These are phyloP conservation scores for Trametes hirsuta DNA, from an alignment of 1,284 basidiomycete genomes.

Conservation along the genomic window DNA sequence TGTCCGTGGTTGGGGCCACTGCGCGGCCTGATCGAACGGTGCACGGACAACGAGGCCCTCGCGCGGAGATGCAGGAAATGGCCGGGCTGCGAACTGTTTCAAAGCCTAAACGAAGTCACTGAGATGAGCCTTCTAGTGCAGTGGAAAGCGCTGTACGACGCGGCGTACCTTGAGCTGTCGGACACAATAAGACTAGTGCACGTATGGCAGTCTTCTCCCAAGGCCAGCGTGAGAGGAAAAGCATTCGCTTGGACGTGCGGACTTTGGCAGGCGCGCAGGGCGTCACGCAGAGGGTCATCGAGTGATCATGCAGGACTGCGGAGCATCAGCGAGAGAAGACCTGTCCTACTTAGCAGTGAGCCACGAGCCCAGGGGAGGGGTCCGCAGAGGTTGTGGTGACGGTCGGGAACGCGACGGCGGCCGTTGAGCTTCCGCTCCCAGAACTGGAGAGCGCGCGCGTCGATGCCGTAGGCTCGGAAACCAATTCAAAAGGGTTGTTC, in stretches of 20 bases:
- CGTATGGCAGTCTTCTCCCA: conserved; percentile 22
- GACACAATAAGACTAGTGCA: conserved; percentile 20
- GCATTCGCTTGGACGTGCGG: conserved; percentile 10
- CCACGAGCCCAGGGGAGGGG: conserved; percentile 13
- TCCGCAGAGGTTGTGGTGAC: conserved; percentile 9
- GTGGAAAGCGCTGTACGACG: conserved; percentile 13
- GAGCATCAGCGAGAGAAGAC: conserved; percentile 21
- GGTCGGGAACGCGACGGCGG: conserved; percentile 22
- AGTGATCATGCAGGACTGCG: conserved; percentile 15
- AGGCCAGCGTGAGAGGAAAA: conserved; percentile 16
- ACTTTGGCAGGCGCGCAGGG: conserved; percentile 19
- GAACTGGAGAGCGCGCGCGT: conserved; percentile 16
- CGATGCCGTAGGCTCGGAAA: conserved; percentile 13
- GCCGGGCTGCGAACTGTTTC: conserved; percentile 15
- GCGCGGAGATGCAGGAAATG: conserved; percentile 17
- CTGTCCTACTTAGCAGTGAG: conserved; percentile 11
- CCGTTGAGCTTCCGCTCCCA: conserved; percentile 20
- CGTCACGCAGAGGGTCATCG: conserved; percentile 8
- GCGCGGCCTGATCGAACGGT: neutral
- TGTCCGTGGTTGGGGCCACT: neutral
- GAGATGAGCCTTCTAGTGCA: conserved; percentile 23
- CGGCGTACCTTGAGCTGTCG: conserved; percentile 20
- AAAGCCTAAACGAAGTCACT: conserved; percentile 13
- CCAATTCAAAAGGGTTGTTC: conserved; percentile 14
- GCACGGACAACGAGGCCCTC: conserved; percentile 10